Evolutionary conservation across 306 rosid genomes (phyloP), one percentile per base, ranked within the genome.

Genomic region (Boehmeria nivea): DNA sequence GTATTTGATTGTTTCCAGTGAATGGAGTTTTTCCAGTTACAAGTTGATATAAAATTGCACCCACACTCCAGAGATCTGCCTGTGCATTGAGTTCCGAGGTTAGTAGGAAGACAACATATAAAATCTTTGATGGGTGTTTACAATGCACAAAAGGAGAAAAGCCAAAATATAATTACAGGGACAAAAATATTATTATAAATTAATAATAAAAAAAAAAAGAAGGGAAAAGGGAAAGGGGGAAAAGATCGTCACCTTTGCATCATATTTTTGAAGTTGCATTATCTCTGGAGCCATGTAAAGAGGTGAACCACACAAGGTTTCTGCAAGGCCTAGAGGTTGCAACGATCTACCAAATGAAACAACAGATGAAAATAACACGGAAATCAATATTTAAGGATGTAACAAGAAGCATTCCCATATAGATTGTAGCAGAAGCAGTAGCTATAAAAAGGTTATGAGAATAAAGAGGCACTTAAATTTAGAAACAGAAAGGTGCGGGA

Each of bases 1-100:
- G 96, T 28, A 79, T 79, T 74, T 93, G 99, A 68, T 77, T 79
- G 81, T 68, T 85, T 74, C 99, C 99, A 7, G 94, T 93, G 64
- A 79, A 93, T 63, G 99, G 99, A 43, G 99, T 85, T 78, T 71
- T 81, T 64, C 96, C 99, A 8, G 86, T 83, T 65, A 85, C 96
- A 66, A 93, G 87, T 76, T 93, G 99, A 77, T 73, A 93, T 69
- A 93, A 68, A 76, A 93, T 93, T 6, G 86, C 82, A 42, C 99
- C 99, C 71, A 93, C 99, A 51, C 99, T 93, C 99, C 99, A 93
- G 77, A 93, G 99, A 85, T 93, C 99, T 85, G 99, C 99, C 99
- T 93, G 99, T 50, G 43, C 75, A 65, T 77, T 70, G 55, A 65
- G 64, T 69, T 72, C 51, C 53, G 61, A 71, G 71, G 72, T 83